These are phyloP conservation scores for Daldinia grandis DNA, from an alignment of 495 filamentous ascomycete genomes.

Conservation along the genomic window DNA sequence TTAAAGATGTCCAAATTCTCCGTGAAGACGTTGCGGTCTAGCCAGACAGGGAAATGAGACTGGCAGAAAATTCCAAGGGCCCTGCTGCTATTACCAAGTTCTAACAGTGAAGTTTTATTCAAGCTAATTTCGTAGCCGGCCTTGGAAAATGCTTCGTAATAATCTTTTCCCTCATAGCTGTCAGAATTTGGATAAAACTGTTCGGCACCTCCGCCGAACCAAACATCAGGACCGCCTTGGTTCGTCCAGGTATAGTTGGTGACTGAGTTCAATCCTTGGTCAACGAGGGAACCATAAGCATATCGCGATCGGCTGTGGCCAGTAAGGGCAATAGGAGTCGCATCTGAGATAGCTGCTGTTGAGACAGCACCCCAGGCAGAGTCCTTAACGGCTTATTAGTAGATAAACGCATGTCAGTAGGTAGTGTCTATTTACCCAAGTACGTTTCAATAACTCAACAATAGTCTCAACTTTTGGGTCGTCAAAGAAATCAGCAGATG, in stretches of 20 bases:
- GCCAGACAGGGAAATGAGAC: constrained; percentile 73
- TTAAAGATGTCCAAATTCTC: constrained; percentile 65
- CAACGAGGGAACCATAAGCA: constrained; percentile 69
- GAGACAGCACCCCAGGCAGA: constrained; percentile 64
- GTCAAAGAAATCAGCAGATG: constrained; percentile 68
- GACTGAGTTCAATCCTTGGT: constrained; percentile 65
- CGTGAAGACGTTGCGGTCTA: constrained; percentile 76
- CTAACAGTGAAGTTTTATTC: constrained; percentile 70
- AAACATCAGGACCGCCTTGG: constrained; percentile 71
- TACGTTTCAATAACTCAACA: constrained; percentile 71
- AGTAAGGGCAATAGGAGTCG: constrained; percentile 73
- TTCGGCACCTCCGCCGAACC: constrained; percentile 78
- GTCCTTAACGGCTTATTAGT: constrained; percentile 44
- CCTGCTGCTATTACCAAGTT: constrained; percentile 60
- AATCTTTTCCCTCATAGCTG: constrained; percentile 67
- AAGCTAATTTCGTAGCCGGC: constrained; percentile 69
- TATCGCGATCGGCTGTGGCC: constrained; percentile 71
- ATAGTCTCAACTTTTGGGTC: constrained; percentile 84
- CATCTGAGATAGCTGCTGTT: constrained; percentile 76
- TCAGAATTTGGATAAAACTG: constrained; percentile 67
- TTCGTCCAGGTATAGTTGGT: constrained; percentile 74
- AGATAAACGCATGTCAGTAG: background rate
- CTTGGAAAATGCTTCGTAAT: constrained; percentile 71
- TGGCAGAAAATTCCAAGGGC: constrained; percentile 75
- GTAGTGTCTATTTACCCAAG: constrained; percentile 53